phyloP scores from a whole-genome alignment of 768 basidiomycete species.

The Antrodiella citrinella region DNA sequence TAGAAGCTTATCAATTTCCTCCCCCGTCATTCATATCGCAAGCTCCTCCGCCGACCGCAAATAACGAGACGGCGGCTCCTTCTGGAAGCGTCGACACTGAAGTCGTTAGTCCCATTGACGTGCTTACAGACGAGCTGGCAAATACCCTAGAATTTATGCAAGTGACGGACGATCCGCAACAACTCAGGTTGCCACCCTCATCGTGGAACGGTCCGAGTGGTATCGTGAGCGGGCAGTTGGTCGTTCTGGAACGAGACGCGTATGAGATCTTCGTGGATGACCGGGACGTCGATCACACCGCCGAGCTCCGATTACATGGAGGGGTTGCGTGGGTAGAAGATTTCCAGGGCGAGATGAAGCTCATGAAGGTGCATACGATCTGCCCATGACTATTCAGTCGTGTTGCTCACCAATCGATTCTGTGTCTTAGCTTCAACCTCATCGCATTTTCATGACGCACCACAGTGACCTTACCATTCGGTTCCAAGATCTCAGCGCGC shows the following conservation, averaged over 20 bases:
- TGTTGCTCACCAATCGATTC: not conserved
- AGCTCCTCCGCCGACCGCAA: not conserved
- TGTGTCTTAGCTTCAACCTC: slow-evolving; percentile 43
- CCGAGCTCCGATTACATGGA: slow-evolving; percentile 30
- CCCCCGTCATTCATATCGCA: slow-evolving; percentile 34
- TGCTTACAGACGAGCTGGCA: slow-evolving; percentile 31
- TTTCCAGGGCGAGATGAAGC: slow-evolving; percentile 37
- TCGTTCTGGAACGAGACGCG: slow-evolving; percentile 37
- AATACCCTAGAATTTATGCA: slow-evolving; percentile 32
- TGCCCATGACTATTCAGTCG: not conserved
- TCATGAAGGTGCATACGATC: slow-evolving; percentile 43
- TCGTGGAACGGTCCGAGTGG: slow-evolving; percentile 31
- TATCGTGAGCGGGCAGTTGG: slow-evolving; percentile 35
- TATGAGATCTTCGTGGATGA: slow-evolving; percentile 32
- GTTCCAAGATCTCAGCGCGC: slow-evolving; percentile 70
- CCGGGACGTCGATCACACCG: slow-evolving; percentile 13
- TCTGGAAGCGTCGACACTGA: not conserved
- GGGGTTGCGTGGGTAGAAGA: slow-evolving; percentile 54
- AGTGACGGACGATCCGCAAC: slow-evolving; percentile 27
- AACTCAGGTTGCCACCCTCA: slow-evolving; percentile 27
- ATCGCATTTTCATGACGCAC: slow-evolving; percentile 55
- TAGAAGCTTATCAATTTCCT: slow-evolving; percentile 67
- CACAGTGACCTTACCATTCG: slow-evolving; percentile 57
- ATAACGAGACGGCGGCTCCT: not conserved
- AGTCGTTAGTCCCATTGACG: not conserved